A percentile compares a stretch with the other conserved stretches of the same genome.
phyloP scores from a whole-genome alignment of 2,329 filamentous ascomycete species.

The Penicillium hesseltinei region DNA sequence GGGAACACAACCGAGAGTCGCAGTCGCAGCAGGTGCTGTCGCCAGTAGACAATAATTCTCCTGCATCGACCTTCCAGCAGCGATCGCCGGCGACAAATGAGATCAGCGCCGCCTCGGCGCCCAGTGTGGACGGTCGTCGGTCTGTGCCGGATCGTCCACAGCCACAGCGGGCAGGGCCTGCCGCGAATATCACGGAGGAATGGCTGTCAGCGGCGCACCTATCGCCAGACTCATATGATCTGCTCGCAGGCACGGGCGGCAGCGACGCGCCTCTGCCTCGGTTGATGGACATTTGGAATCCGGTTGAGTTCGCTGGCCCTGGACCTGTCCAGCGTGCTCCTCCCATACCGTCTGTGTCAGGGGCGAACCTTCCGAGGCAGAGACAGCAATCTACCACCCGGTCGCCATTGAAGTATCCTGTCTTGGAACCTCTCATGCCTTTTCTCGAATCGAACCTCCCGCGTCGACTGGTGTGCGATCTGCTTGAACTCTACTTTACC shows the following conservation, averaged over 20 bases:
- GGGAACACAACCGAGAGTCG: slow-evolving; percentile 10
- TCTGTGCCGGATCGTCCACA: slow-evolving; percentile 23
- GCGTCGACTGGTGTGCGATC: slow-evolving; percentile 75
- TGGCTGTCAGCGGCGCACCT: slow-evolving; percentile 35
- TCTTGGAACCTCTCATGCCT: slow-evolving; percentile 76
- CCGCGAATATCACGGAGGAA: slow-evolving; percentile 32
- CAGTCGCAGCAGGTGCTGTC: slow-evolving; percentile 15
- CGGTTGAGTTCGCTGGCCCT: slow-evolving; percentile 27
- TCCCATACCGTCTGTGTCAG: slow-evolving; percentile 42
- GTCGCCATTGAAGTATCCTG: slow-evolving; percentile 68
- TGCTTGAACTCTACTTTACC: slow-evolving; percentile 87
- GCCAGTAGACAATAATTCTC: slow-evolving; percentile 24
- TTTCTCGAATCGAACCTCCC: slow-evolving; percentile 78
- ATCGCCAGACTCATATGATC: slow-evolving; percentile 34
- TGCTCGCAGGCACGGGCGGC: slow-evolving; percentile 26
- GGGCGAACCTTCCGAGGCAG: slow-evolving; percentile 57
- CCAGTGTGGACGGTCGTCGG: slow-evolving; percentile 31
- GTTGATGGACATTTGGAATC: slow-evolving; percentile 34
- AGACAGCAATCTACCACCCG: slow-evolving; percentile 48
- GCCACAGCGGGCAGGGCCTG: slow-evolving; percentile 18
- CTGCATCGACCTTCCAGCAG: slow-evolving; percentile 24
- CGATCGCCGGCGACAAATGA: slow-evolving; percentile 32
- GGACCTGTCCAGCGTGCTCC: slow-evolving; percentile 33
- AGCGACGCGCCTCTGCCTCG: slow-evolving; percentile 30
- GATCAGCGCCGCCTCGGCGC: slow-evolving; percentile 26